A percentile compares a stretch with the other conserved stretches of the same genome.
Conservation (phyloP, 441 rosid species). For the Metrosideros polymorpha region DNA sequence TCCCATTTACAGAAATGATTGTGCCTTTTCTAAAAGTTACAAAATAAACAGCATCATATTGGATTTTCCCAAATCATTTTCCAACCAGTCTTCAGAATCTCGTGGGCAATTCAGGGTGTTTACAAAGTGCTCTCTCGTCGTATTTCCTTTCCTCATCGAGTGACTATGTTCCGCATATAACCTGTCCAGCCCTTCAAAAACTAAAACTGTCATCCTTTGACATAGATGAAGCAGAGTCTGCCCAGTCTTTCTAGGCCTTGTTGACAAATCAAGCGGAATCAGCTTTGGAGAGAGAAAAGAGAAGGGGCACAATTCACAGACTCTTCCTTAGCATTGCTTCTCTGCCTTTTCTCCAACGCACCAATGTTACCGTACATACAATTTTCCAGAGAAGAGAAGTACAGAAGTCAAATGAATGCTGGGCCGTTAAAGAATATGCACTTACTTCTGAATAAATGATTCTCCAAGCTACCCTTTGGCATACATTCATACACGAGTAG, state of each 20-base stretch:
- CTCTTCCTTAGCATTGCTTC: neutral
- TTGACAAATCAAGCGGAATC: neutral
- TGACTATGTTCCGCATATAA: neutral
- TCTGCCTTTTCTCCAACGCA: neutral
- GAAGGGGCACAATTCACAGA: neutral
- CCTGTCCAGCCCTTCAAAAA: neutral
- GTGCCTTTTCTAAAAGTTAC: neutral
- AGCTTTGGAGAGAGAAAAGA: neutral
- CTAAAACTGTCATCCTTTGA: neutral
- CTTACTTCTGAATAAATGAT: conserved; percentile 55
- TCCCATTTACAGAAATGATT: neutral
- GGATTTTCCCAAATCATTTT: neutral
- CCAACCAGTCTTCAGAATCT: neutral
- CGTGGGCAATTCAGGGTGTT: neutral
- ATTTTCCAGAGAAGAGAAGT: neutral
- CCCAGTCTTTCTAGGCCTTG: neutral
- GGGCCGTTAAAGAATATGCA: neutral
- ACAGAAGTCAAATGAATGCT: neutral
- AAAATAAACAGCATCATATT: neutral
- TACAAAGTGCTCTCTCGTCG: neutral
- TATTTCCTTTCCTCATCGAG: neutral
- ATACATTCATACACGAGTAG: conserved; percentile 54
- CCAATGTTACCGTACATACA: neutral
- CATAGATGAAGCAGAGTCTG: neutral
- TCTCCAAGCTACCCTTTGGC: conserved; percentile 61